Conservation (phyloP, 2,329 filamentous ascomycete genomes). For the Didymella keratinophila region DNA sequence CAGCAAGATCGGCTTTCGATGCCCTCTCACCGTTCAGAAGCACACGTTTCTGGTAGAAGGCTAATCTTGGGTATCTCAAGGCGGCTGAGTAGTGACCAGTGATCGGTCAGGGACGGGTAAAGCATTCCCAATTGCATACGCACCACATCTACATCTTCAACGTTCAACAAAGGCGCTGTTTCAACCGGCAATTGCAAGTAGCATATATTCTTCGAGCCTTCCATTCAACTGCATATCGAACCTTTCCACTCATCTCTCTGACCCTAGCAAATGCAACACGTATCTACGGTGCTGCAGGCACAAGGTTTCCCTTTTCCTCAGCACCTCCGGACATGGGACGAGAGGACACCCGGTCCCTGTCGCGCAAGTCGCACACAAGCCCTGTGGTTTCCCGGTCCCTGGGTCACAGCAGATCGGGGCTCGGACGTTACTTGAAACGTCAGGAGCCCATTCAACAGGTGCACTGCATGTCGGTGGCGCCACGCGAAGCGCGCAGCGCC, state of each 20-base stretch:
- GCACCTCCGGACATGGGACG: neutral
- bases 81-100: neutral
- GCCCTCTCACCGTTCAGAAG: neutral
- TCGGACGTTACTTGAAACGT: neutral
- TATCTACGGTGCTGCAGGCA: conserved; percentile 8
- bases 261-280: neutral
- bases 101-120: neutral
- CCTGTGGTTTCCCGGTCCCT: neutral
- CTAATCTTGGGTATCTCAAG: neutral
- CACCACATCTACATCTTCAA: too few species aligned
- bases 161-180: neutral
- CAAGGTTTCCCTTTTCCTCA: conserved; percentile 1
- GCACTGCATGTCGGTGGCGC: conserved; percentile 13
- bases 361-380: neutral
- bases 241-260: neutral
- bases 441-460: conserved; percentile 10
- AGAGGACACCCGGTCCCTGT: neutral
- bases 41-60: neutral
- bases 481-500: conserved; percentile 4
- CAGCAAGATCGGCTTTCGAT: neutral
- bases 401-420: neutral
- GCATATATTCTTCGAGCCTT: neutral
- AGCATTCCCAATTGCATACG: neutral
- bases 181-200: neutral
- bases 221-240: neutral